Base-by-base conservation (phyloP, 2,329 filamentous ascomycete genomes). In the Colletotrichum ledebouriae region DNA sequence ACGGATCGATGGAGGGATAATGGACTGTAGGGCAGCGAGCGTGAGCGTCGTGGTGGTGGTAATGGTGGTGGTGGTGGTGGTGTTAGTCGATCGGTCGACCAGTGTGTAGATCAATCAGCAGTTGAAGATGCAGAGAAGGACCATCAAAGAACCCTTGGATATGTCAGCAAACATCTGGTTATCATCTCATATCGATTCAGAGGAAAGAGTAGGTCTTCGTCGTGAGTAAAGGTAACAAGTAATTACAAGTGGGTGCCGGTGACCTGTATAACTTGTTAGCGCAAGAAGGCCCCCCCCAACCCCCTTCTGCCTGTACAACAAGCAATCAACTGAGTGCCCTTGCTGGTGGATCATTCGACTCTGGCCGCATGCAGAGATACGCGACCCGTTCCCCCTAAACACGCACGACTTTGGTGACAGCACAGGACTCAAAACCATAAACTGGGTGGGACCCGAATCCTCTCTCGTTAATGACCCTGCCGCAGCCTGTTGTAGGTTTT, bases 381-480 rank as follows among this genome's bases (percentile, higher is more conserved):
- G 56, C 61, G 62, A 66, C 56, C 65, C 59, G 37, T 53, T 37
- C 15, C 46, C 60, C n/a, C 47, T 47, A 59, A 64, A 59, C 60
- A 64, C 47, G 46, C 46, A 59, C 17, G 39, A 68, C 60, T 55
- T 64, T 63, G 29, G 46, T 65, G 53, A 65, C 53, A 55, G 53
- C 47, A 34, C 22, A 29, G n/a, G 20, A 13, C 34, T 25, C 33
- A 22, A 29, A 50, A 13, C 47, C 22, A 37, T 17, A 17, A 17
- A 55, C 22, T 15, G 52, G 34, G n/a, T 15, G 52, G 34, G n/a
- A 9, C 20, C 9, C 15, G n/a, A 20, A 55, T 29, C 17, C 37
- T 39, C 37, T 39, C 11, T 53, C 20, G 37, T 37, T 53, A 61
- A 61, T 44, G 53, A 20, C 12, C 55, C 42, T n/a, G 42, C 15